These are phyloP conservation scores for Penicillium sp. DNA, from an alignment of 2,329 filamentous ascomycete species.

Conservation along the genomic window DNA sequence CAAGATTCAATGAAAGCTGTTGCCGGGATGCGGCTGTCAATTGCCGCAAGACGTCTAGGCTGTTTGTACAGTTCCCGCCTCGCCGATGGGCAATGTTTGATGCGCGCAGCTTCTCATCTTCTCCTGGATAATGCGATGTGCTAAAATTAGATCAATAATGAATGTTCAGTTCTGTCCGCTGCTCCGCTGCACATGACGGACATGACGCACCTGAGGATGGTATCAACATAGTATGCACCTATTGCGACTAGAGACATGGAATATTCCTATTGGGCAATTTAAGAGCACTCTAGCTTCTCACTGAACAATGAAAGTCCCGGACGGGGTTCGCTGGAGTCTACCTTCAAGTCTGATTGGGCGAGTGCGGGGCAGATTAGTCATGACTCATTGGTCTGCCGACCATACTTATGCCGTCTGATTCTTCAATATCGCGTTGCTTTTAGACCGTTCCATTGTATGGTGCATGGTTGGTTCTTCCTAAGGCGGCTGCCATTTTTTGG, in stretches of 20 bases:
- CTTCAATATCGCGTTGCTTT: no score
- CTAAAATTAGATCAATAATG: constrained; percentile 13
- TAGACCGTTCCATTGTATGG: no score
- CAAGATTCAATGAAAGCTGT: constrained; percentile 35
- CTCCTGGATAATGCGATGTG: constrained; percentile 60
- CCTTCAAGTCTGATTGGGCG: neutral
- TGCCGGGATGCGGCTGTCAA: constrained; percentile 41
- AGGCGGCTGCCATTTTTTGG: no score
- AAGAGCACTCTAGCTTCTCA: neutral
- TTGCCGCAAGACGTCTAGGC: constrained; percentile 69
- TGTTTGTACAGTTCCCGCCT: constrained; percentile 73
- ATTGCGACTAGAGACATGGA: constrained; percentile 60
- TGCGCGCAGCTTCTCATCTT: constrained; percentile 73
- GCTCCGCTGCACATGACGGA: neutral
- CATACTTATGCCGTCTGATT: no score
- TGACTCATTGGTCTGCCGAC: constrained; percentile 1
- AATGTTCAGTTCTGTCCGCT: neutral
- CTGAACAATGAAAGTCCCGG: neutral
- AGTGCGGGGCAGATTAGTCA: constrained; percentile 24
- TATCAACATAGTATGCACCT: constrained; percentile 71
- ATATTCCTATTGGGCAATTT: neutral
- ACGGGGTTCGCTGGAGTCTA: neutral
- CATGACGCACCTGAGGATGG: constrained; percentile 60
- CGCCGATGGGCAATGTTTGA: constrained; percentile 59
- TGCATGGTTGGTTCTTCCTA: no score